Percentiles rank a stretch among this genome's conserved stretches.
Evolutionary conservation across 176 grass and related monocot genomes (phyloP).

Genomic region (Aegilops longissima): DNA sequence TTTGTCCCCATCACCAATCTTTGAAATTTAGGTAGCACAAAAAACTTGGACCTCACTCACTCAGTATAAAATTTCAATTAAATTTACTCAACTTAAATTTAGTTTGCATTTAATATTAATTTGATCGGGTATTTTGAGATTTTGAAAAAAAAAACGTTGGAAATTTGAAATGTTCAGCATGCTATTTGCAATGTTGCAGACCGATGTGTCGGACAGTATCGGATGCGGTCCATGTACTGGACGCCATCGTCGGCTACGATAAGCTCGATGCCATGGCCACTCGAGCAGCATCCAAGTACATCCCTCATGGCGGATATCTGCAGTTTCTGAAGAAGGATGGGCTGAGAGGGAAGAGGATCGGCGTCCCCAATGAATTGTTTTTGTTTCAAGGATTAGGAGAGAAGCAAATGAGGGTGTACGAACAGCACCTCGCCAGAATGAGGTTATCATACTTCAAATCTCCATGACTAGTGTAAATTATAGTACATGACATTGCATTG

Average conservation of each 20-base stretch:
- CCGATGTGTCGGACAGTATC: slow-evolving; percentile 60
- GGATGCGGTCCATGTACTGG: slow-evolving; percentile 57
- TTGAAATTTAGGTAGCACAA: too few relatives aligned
- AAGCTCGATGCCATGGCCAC: slow-evolving; percentile 35
- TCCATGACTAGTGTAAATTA: background rate
- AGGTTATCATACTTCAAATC: slow-evolving; percentile 14
- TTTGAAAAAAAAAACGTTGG: too few relatives aligned
- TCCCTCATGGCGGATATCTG: slow-evolving; percentile 50
- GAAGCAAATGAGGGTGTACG: slow-evolving; percentile 5
- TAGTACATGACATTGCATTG: background rate
- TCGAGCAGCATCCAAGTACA: slow-evolving; percentile 40
- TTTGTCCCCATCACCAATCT: too few relatives aligned
- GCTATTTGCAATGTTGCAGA: slow-evolving; percentile 12
- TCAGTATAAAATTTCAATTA: too few relatives aligned
- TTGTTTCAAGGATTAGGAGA: background rate
- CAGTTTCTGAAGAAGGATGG: slow-evolving; percentile 66
- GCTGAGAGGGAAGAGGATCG: slow-evolving; percentile 56
- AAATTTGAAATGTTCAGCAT: too few relatives aligned
- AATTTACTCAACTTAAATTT: too few relatives aligned
- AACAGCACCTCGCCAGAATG: slow-evolving; percentile 36
- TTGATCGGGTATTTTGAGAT: too few relatives aligned
- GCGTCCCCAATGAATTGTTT: slow-evolving; percentile 14
- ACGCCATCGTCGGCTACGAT: slow-evolving; percentile 60
- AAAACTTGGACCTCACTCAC: too few relatives aligned
- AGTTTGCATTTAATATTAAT: too few relatives aligned